These are phyloP conservation scores for Myrica gale DNA, from an alignment of 306 rosid species.

Conservation along the genomic window DNA sequence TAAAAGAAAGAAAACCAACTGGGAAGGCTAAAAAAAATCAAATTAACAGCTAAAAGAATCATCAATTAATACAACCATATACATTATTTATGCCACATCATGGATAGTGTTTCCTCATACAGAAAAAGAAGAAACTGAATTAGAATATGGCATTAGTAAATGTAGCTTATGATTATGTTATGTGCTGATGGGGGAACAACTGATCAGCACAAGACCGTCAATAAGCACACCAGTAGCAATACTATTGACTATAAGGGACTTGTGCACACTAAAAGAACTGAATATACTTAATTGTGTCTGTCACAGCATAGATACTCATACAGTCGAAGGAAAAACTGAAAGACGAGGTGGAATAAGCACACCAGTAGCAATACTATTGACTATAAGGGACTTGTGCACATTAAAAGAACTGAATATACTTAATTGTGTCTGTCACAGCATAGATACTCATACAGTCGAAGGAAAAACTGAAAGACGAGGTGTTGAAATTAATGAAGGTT, in stretches of 20 bases:
- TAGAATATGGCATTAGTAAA: neutral
- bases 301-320: slow-evolving; percentile 18
- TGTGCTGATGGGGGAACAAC: slow-evolving; percentile 27
- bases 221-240: slow-evolving; percentile 23
- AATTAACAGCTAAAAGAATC: neutral
- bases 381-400: neutral
- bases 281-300: neutral
- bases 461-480: slow-evolving; percentile 36
- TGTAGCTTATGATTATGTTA: slow-evolving; percentile 42
- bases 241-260: neutral
- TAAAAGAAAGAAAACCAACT: neutral
- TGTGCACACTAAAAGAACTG: neutral
- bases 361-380: neutral
- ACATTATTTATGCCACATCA: slow-evolving; percentile 16
- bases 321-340: slow-evolving; percentile 25
- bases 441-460: slow-evolving; percentile 8
- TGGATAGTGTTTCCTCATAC: neutral
- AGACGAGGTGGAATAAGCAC: slow-evolving; percentile 40
- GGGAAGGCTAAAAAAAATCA: neutral
- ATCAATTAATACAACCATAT: neutral
- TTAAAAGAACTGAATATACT: neutral
- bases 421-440: neutral
- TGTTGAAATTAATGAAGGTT: slow-evolving; percentile 33
- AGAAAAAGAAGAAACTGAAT: neutral
- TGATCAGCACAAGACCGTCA: slow-evolving; percentile 35